A percentile compares a stretch with the other conserved stretches of the same genome.
These are phyloP conservation scores for Monosiga brevicollis DNA, from an alignment of 78 protist species.

Conservation along the genomic window DNA sequence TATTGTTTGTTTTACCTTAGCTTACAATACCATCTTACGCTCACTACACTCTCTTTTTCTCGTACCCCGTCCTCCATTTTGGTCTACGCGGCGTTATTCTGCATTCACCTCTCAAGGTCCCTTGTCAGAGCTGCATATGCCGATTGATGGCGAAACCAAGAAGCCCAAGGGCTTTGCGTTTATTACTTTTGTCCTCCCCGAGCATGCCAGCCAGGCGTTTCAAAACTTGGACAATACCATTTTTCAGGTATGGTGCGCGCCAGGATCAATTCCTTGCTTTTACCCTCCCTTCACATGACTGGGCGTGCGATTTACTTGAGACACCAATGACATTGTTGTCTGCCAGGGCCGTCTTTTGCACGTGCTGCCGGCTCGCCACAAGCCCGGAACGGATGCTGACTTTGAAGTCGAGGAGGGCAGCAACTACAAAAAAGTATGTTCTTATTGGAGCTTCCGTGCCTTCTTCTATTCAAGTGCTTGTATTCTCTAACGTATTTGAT, in stretches of 20 bases:
- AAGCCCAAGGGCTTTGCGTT: conserved; percentile 74
- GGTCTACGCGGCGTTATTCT: not conserved
- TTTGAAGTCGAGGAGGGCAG: not conserved
- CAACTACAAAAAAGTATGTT: not conserved
- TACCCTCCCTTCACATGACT: no score
- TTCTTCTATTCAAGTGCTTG: not conserved
- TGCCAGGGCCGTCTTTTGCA: conserved; percentile 74
- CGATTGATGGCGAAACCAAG: conserved; percentile 59
- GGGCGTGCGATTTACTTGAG: no score
- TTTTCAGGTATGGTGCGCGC: no score
- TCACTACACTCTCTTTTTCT: no score
- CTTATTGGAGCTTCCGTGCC: not conserved
- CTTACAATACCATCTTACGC: no score
- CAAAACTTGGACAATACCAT: conserved; percentile 11
- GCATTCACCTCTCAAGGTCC: not conserved
- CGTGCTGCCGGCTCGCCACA: conserved; percentile 57
- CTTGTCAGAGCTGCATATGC: conserved; percentile 64
- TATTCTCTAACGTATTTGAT: not conserved
- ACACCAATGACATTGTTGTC: no score
- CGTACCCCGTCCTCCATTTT: no score
- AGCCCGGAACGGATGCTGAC: conserved; percentile 6
- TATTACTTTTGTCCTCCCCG: conserved; percentile 55
- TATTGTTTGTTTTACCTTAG: no score
- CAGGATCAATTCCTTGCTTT: no score
- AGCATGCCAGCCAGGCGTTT: conserved; percentile 62